Evolutionary conservation across 2,329 filamentous ascomycete species (phyloP).

Genomic region (Rhexocercosporidium sp.): DNA sequence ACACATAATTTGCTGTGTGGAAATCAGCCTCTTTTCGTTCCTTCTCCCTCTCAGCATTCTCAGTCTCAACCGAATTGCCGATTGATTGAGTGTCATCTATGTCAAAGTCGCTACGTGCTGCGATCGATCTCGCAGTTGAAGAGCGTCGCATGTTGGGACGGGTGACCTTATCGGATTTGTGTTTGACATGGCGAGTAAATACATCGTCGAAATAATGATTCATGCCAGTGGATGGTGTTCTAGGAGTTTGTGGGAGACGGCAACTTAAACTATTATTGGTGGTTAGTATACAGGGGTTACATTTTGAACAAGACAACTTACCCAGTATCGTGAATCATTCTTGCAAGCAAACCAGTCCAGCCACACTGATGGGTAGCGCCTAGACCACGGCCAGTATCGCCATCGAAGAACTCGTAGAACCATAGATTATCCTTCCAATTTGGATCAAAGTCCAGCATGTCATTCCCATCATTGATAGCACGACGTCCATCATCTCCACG

Average conservation of each 20-base stretch:
- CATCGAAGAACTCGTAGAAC: slow-evolving; percentile 98
- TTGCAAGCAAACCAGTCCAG: slow-evolving; percentile 94
- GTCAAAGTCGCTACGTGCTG: slow-evolving; percentile 79
- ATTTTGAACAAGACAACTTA: slow-evolving; percentile 52
- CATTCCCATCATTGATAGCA: slow-evolving; percentile 84
- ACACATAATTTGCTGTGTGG: slow-evolving; percentile 82
- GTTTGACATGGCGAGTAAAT: slow-evolving; percentile 63
- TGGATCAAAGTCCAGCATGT: slow-evolving; percentile 87
- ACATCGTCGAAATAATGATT: slow-evolving; percentile 96
- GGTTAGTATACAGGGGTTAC: slow-evolving; percentile 47
- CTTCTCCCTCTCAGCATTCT: slow-evolving; percentile 56
- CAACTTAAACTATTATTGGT: slow-evolving; percentile 74
- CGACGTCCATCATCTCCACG: slow-evolving; percentile 83
- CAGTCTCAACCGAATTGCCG: slow-evolving; percentile 51
- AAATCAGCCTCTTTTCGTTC: slow-evolving; percentile 63
- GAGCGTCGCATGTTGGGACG: slow-evolving; percentile 72
- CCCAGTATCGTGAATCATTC: slow-evolving; percentile 98
- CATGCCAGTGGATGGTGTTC: slow-evolving; percentile 82
- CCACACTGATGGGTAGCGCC: slow-evolving; percentile 95
- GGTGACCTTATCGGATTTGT: slow-evolving; percentile 46
- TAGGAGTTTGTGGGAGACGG: slow-evolving; percentile 89
- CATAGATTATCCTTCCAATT: slow-evolving; percentile 93
- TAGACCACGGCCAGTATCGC: slow-evolving; percentile 85
- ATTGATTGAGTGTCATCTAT: slow-evolving; percentile 46
- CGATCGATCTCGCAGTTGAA: slow-evolving; percentile 83